Percentiles rank a stretch among this genome's conserved stretches.
phyloP scores from a whole-genome alignment of 73 alveolate genomes.

The Tetrahymena thermophila region DNA sequence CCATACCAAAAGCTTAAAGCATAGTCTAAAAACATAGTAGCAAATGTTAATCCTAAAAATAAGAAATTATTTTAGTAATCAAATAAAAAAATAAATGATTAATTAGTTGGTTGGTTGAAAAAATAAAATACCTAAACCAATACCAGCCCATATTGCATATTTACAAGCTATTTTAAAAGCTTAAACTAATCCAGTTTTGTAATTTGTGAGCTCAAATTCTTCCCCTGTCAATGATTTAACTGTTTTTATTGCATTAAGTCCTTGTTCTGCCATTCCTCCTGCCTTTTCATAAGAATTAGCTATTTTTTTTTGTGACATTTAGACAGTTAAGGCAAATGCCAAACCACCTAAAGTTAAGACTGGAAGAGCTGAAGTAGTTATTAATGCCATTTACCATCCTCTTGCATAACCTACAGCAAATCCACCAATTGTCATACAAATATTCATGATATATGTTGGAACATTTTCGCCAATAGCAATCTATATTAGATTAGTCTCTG shows the following conservation, averaged over 20 bases:
- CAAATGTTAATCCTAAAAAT: not conserved
- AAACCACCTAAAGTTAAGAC: slow-evolving; percentile 11
- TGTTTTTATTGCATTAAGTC: slow-evolving; percentile 61
- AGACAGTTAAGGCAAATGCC: slow-evolving; percentile 31
- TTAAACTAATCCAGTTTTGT: not conserved
- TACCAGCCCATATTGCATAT: slow-evolving; percentile 13
- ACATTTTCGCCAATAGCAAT: slow-evolving; percentile 62
- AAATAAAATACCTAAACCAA: not conserved
- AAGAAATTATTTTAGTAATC: not conserved
- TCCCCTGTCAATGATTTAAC: slow-evolving; percentile 58
- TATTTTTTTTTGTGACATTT: slow-evolving; percentile 24
- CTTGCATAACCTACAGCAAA: slow-evolving; percentile 37
- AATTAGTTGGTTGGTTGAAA: not conserved
- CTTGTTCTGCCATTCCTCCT: slow-evolving; percentile 72
- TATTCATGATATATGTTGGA: slow-evolving; percentile 48
- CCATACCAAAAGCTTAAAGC: slow-evolving; percentile 45
- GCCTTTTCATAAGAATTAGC: slow-evolving; percentile 58
- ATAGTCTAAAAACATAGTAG: slow-evolving; percentile 25
- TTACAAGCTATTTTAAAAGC: slow-evolving; percentile 13
- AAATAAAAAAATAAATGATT: not conserved
- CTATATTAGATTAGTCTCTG: slow-evolving; percentile 51
- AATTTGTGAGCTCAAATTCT: slow-evolving; percentile 22
- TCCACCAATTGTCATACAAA: slow-evolving; percentile 53
- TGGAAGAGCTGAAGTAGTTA: slow-evolving; percentile 53
- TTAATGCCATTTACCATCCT: slow-evolving; percentile 72